Conservation (phyloP, 306 rosid genomes). For the Elaeagnus macrophylla region DNA sequence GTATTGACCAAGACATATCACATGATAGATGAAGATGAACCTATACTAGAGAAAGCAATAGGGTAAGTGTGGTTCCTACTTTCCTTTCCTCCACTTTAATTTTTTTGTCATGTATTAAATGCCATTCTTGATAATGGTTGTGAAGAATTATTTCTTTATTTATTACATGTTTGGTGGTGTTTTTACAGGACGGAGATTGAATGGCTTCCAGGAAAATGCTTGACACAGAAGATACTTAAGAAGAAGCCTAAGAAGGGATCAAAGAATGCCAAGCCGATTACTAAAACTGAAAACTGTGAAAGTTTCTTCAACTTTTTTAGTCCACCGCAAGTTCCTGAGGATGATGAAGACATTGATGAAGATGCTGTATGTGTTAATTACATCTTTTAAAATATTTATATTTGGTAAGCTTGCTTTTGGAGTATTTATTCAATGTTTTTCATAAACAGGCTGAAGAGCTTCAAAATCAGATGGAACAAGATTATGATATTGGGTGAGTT, state of each 20-base stretch:
- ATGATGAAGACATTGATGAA: constrained; percentile 85
- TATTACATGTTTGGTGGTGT: constrained; percentile 9
- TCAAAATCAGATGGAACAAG: constrained; percentile 81
- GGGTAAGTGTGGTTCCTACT: constrained; percentile 39
- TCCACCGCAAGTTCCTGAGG: constrained; percentile 91
- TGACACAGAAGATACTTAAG: constrained; percentile 89
- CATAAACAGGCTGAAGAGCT: constrained; percentile 76
- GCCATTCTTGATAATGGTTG: not conserved
- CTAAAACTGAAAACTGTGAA: constrained; percentile 83
- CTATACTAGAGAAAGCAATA: constrained; percentile 78
- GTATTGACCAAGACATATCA: constrained; percentile 78
- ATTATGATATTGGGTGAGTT: constrained; percentile 81
- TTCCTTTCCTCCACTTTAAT: not conserved
- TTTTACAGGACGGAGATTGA: constrained; percentile 70
- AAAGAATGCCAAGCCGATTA: constrained; percentile 80
- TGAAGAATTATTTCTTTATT: not conserved
- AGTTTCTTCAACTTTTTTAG: constrained; percentile 88
- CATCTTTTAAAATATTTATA: not conserved
- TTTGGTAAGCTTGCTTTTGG: not conserved
- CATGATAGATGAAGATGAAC: constrained; percentile 90
- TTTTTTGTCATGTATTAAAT: not conserved
- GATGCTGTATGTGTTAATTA: constrained; percentile 41
- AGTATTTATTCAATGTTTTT: not conserved
- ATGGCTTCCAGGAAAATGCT: constrained; percentile 73
- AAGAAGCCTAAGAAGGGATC: constrained; percentile 96